Evolutionary conservation across 208 protist genomes (phyloP), one percentile per base, ranked within the genome.

Genomic region (Acanthamoeba lenticulata): DNA sequence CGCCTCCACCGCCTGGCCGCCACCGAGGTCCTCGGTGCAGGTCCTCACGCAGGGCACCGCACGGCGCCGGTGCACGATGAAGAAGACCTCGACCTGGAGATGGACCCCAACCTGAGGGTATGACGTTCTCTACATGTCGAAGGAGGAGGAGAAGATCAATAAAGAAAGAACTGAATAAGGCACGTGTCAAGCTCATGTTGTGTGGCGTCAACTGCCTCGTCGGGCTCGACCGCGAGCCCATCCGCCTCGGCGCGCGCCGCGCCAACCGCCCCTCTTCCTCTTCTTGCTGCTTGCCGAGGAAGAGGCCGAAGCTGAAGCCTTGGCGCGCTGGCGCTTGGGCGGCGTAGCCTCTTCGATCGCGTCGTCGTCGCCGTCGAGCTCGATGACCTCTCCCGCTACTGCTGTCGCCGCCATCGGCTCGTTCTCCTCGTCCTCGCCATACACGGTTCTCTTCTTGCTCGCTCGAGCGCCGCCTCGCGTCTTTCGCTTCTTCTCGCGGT

Each of bases 41-140:
- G n/a, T 9, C 72, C 72, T 7, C 65, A 29, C 21, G 36, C 38
- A 83, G 72, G 34, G 2, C 72, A 83, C 21, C 34, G 72, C 38
- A 49, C 38, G 19, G 40, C 72, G 15, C 72, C 34, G 4, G 62
- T 72, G 11, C 24, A 17, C 15, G 81, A 44, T 11, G 81, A 90
- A 27, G 81, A 90, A 65, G 81, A 90, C 11, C 44, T 90, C n/a
- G 81, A 90, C 52, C 3, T 90, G 21, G 81, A 90, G 1, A 90
- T 90, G 44, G 81, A 90, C 17, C n/a, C 81, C 81, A 90, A 90
- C 47, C 60, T 90, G 49, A 90, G 81, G 17, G 34, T 55, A 15
- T 90, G 38, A 90, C n/a, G n/a, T n/a, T n/a, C n/a, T n/a, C n/a
- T n/a, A n/a, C n/a, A 44, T 40, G 38, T 29, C 2, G 11, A 83